Evolutionary conservation across 306 rosid species (phyloP).

Genomic region (Chamaecrista fasciculata): DNA sequence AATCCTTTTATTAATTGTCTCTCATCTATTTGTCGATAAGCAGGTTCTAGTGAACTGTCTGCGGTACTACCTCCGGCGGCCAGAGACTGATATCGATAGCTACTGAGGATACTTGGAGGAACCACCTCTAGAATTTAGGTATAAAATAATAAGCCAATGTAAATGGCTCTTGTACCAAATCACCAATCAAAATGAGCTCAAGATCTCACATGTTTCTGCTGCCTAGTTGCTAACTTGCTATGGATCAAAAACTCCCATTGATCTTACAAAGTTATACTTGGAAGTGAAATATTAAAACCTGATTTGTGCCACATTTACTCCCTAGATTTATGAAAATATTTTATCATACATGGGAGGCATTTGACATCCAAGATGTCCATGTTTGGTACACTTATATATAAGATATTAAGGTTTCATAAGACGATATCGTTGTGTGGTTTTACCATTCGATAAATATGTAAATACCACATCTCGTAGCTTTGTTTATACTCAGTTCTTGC

Average conservation of each 20-base stretch:
- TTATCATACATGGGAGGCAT: not conserved
- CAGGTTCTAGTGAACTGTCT: slow-evolving; percentile 88
- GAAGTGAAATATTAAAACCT: slow-evolving; percentile 2
- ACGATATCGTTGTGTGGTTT: too few species aligned
- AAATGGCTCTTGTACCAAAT: slow-evolving; percentile 23
- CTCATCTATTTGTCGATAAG: slow-evolving; percentile 25
- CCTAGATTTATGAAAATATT: not conserved
- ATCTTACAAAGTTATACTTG: slow-evolving; percentile 12
- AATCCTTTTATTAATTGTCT: too few species aligned
- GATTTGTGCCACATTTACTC: not conserved
- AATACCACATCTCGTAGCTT: too few species aligned
- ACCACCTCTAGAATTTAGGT: slow-evolving; percentile 20
- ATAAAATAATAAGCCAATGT: slow-evolving; percentile 34
- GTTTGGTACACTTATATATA: too few species aligned
- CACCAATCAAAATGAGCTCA: not conserved
- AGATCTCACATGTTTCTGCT: slow-evolving; percentile 20
- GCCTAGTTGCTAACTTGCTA: not conserved
- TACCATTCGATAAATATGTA: too few species aligned
- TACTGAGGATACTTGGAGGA: slow-evolving; percentile 40
- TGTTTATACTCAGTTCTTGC: too few species aligned
- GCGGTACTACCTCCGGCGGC: slow-evolving; percentile 89
- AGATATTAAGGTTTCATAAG: too few species aligned
- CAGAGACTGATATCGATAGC: slow-evolving; percentile 90
- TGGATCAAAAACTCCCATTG: slow-evolving; percentile 17
- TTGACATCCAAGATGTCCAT: not conserved